Percentiles rank a stretch among this genome's conserved stretches.
phyloP scores from a whole-genome alignment of 495 filamentous ascomycete species.

The Aspergillus baeticus region DNA sequence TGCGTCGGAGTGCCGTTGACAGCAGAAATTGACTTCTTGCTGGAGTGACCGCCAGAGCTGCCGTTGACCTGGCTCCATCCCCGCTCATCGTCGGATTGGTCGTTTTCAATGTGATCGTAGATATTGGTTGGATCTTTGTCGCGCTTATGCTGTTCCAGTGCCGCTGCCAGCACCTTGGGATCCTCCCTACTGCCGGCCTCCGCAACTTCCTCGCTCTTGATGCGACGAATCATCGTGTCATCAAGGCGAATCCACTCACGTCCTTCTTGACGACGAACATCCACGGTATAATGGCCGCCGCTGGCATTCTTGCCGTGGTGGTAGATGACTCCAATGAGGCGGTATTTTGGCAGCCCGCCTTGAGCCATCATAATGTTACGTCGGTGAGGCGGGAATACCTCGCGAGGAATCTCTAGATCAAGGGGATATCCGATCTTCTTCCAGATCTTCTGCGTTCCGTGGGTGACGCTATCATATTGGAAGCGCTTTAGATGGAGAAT shows the following conservation, averaged over 20 bases:
- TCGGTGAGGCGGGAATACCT: constrained; percentile 79
- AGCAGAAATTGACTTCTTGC: constrained; percentile 66
- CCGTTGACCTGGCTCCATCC: constrained; percentile 86
- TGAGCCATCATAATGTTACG: constrained; percentile 62
- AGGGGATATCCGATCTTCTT: constrained; percentile 95
- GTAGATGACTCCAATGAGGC: constrained; percentile 88
- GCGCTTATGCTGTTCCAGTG: constrained; percentile 63
- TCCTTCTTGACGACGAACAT: constrained; percentile 90
- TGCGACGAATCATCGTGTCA: constrained; percentile 84
- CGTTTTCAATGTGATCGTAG: constrained; percentile 66
- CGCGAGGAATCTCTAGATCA: constrained; percentile 89
- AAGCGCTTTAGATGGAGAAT: constrained; percentile 97
- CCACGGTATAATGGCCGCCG: constrained; percentile 95
- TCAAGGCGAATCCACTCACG: constrained; percentile 94
- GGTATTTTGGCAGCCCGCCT: constrained; percentile 73
- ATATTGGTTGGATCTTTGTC: constrained; percentile 61
- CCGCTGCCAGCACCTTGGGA: constrained; percentile 63
- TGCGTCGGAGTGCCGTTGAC: constrained; percentile 61
- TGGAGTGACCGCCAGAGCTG: constrained; percentile 40
- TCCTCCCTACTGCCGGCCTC: constrained; percentile 81
- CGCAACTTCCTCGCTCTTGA: constrained; percentile 87
- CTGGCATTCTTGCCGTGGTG: constrained; percentile 96
- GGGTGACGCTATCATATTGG: constrained; percentile 84
- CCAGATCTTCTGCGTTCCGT: constrained; percentile 95
- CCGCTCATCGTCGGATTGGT: constrained; percentile 56